phyloP scores from a whole-genome alignment of 768 basidiomycete genomes.

The Trametes meyenii region DNA sequence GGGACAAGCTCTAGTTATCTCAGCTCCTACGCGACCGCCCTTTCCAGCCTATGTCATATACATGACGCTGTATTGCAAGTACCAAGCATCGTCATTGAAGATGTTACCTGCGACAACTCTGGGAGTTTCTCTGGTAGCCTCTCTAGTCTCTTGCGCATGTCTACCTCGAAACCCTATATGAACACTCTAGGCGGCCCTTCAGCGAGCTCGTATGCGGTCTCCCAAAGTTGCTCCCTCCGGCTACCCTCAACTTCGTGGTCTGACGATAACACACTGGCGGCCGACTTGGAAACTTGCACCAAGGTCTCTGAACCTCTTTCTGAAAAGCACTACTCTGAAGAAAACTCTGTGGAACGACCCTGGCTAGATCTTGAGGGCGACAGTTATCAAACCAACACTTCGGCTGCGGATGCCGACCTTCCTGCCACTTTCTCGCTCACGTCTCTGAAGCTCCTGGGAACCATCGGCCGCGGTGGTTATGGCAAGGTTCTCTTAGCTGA shows the following conservation, averaged over 20 bases:
- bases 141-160: not conserved
- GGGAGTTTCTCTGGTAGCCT: not conserved
- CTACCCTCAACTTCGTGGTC: not conserved
- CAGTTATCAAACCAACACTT: not conserved
- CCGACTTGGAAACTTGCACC: not conserved
- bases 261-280: not conserved
- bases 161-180: not conserved
- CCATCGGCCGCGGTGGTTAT: slow-evolving; percentile 21
- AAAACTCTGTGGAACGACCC: not conserved
- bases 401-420: not conserved
- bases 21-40: not conserved
- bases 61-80: not conserved
- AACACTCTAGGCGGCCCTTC: not conserved
- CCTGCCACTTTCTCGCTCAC: not conserved
- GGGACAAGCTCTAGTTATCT: not conserved
- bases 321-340: not conserved
- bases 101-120: not conserved
- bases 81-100: slow-evolving; percentile 3
- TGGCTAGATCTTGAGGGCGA: slow-evolving; percentile 5
- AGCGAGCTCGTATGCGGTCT: not conserved
- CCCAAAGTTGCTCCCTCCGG: not conserved
- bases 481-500: slow-evolving; percentile 25
- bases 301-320: not conserved
- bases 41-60: not conserved
- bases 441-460: slow-evolving; percentile 11